phyloP scores from a whole-genome alignment of 306 rosid genomes.

The Luffa aegyptiaca region DNA sequence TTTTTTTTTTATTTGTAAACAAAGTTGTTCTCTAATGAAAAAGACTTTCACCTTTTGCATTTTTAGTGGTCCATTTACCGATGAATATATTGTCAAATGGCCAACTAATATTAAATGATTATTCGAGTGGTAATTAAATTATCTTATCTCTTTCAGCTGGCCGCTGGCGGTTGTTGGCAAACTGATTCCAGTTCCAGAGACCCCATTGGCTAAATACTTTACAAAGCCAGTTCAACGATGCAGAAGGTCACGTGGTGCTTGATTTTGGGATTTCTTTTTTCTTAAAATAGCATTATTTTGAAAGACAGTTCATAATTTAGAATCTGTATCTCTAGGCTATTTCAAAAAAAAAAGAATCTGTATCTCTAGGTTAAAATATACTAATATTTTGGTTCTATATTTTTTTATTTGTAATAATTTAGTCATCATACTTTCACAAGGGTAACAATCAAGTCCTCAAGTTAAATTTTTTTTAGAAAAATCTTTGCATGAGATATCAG shows the following conservation, averaged over 20 bases:
- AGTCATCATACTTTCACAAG: neutral
- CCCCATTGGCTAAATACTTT: constrained; percentile 38
- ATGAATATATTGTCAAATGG: neutral
- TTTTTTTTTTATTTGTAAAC: neutral
- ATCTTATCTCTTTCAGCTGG: constrained; percentile 49
- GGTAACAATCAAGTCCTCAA: neutral
- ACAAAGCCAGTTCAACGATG: constrained; percentile 20
- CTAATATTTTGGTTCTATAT: neutral
- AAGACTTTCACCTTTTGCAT: neutral
- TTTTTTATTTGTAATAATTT: neutral
- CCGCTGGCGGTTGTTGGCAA: constrained; percentile 77
- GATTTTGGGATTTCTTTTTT: neutral
- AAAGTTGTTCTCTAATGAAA: neutral
- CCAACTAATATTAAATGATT: neutral
- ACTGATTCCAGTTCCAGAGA: constrained; percentile 67
- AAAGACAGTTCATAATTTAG: neutral
- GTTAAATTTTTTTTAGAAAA: neutral
- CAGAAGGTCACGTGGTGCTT: constrained; percentile 16
- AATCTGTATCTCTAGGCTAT: neutral
- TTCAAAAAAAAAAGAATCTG: too few relatives aligned
- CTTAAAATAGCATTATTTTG: neutral
- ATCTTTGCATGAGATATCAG: neutral
- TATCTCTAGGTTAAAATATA: neutral
- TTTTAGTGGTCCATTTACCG: neutral
- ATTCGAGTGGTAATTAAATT: neutral